Base-by-base conservation (phyloP, 2,329 filamentous ascomycete species). In the Mycosphaerelloides madeirae region DNA sequence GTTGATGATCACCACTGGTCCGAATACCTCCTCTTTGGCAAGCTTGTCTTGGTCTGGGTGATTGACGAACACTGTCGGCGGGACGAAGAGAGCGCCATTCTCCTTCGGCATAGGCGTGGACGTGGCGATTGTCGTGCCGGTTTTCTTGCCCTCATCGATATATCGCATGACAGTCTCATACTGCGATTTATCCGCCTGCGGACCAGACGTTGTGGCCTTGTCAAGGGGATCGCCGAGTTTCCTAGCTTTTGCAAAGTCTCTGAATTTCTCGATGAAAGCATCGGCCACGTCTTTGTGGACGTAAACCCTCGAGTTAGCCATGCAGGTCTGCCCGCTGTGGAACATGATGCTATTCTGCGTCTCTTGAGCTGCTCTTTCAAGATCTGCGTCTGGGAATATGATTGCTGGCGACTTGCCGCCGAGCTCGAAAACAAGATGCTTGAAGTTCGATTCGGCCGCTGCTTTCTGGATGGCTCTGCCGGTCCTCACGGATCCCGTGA, bases 261-360 rank as follows among this genome's bases (percentile, higher is more conserved):
- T 66, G 46, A 68, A 67, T 2, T 65, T 62, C 1, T 66, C 64
- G 19, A 70, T 66, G 22, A 67, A 69, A 22, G 61, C 58, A 35
- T 70, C 69, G 53, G 74, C 70, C 11, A 76, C 64, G 8, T 60
- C 65, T 16, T 72, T 67, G 19, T 80, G 75, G 4, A 80, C 76
- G 47, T 78, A 80, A 19, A 80, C 66, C 3, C 77, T 69, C 3
- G 75, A 76, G 44, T 75, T 78, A 0, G 78, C 77, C 62, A 78
- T 74, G 63, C 80, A 83, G 2, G 74, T 69, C 55, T 83, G 79
- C 0, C 79, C 78, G 34, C 73, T 74, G 57, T 79, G 74, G 49
- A 65, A 68, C 49, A 75, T 70, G 39, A 81, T 72, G 49, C 78
- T 78, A 49, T 65, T 65, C 13, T 64, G 61, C 33, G 65, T 65